Conservation (phyloP, 2,329 filamentous ascomycete genomes). For the Hymenoscyphus albidus region DNA sequence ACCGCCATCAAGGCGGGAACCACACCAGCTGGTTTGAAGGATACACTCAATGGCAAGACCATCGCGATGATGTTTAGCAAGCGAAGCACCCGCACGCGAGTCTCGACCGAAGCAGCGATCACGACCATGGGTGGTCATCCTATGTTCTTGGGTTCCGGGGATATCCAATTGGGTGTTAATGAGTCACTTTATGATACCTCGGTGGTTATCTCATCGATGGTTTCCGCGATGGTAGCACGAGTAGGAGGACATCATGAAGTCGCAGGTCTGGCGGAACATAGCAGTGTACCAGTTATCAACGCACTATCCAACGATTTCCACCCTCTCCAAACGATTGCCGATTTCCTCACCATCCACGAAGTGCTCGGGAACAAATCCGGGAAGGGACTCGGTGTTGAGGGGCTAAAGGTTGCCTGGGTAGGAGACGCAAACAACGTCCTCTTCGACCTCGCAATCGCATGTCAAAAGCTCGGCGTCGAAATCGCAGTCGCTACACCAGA, state of each 20-base stretch:
- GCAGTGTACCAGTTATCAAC: conserved; percentile 78
- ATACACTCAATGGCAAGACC: conserved; percentile 68
- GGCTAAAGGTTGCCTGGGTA: conserved; percentile 91
- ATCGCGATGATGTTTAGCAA: conserved; percentile 98
- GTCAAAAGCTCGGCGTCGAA: conserved; percentile 81
- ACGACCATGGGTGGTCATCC: conserved; percentile 85
- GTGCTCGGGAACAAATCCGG: conserved; percentile 44
- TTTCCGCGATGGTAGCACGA: conserved; percentile 75
- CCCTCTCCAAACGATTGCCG: conserved; percentile 89
- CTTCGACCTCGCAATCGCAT: conserved; percentile 86
- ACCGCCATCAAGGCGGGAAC: conserved; percentile 67
- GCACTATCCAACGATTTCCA: conserved; percentile 88
- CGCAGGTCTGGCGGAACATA: conserved; percentile 64
- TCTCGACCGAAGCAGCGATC: conserved; percentile 89
- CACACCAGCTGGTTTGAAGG: conserved; percentile 55
- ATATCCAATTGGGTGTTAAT: conserved; percentile 95
- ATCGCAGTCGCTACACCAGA: conserved; percentile 81
- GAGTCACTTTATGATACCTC: conserved; percentile 93
- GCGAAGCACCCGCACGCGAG: conserved; percentile 85
- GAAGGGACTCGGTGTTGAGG: conserved; percentile 62
- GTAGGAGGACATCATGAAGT: conserved; percentile 77
- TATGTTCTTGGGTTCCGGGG: conserved; percentile 94
- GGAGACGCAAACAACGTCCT: conserved; percentile 97
- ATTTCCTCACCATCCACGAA: conserved; percentile 88
- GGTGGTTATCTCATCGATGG: conserved; percentile 91